phyloP scores from a whole-genome alignment of 805 yeast species.

The Phaffomyces thermotolerans region DNA sequence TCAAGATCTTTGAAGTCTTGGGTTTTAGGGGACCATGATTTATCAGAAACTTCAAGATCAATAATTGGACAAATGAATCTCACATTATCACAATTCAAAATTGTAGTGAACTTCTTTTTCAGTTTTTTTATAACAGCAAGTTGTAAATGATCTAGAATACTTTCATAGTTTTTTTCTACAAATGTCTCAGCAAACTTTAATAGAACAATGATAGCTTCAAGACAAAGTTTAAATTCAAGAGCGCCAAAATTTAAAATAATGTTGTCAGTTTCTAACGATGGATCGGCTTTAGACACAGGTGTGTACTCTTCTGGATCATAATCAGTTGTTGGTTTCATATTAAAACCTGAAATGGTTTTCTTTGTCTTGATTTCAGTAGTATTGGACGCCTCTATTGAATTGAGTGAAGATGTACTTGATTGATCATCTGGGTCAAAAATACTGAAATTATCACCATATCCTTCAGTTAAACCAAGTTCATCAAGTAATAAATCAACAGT shows the following conservation, averaged over 20 bases:
- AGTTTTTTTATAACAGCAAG: conserved; percentile 45
- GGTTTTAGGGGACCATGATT: conserved; percentile 3
- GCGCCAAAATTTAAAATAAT: conserved; percentile 49
- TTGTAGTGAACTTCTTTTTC: conserved; percentile 25
- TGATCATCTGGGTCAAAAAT: neutral
- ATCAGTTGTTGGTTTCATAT: conserved; percentile 9
- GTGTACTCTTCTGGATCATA: conserved; percentile 16
- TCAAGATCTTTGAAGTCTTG: conserved; percentile 13
- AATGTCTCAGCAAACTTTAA: conserved; percentile 29
- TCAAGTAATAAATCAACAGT: conserved; percentile 32
- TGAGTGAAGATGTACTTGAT: neutral
- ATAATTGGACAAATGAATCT: conserved; percentile 43
- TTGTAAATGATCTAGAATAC: conserved; percentile 60
- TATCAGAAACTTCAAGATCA: conserved; percentile 18
- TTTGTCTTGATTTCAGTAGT: neutral
- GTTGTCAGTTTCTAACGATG: conserved; percentile 45
- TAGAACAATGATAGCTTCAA: conserved; percentile 34
- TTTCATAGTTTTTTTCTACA: conserved; percentile 28
- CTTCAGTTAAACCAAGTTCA: conserved; percentile 12
- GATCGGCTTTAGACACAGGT: conserved; percentile 24
- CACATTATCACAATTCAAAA: conserved; percentile 33
- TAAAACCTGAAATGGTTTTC: conserved; percentile 16
- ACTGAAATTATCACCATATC: conserved; percentile 1
- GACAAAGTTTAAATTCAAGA: conserved; percentile 40
- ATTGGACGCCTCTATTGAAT: neutral